A percentile compares a stretch with the other conserved stretches of the same genome.
phyloP scores from a whole-genome alignment of 352 stramenopile genomes.

The Phytopythium montanum region DNA sequence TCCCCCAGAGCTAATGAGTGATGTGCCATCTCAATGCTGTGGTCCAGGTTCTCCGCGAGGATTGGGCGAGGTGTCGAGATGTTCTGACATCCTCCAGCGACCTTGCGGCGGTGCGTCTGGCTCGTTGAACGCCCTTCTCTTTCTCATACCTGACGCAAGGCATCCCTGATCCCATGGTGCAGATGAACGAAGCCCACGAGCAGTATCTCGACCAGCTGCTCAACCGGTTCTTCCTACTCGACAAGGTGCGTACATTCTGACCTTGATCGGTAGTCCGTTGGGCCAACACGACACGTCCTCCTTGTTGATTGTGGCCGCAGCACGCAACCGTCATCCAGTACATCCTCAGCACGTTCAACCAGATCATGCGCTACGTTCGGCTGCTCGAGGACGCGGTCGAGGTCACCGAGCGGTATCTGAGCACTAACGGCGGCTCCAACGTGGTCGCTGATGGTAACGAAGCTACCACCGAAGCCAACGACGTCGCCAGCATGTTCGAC shows the following conservation, averaged over 20 bases:
- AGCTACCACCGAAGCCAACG: background rate
- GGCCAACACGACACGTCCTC: background rate
- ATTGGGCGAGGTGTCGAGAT: conserved; percentile 18
- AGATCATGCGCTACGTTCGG: conserved; percentile 59
- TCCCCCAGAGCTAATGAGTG: background rate
- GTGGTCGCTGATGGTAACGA: background rate
- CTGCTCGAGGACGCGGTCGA: conserved; percentile 51
- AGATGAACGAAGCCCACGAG: conserved; percentile 66
- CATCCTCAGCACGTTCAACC: conserved; percentile 70
- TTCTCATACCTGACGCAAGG: background rate
- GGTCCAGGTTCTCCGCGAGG: conserved; percentile 21
- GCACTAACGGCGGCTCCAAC: background rate
- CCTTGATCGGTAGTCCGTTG: too few relatives aligned
- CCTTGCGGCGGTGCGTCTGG: conserved; percentile 20
- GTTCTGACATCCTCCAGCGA: conserved; percentile 17
- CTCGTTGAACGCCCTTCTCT: background rate
- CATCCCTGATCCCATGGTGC: background rate
- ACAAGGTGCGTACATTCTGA: conserved; percentile 42
- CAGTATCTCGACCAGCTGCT: conserved; percentile 58
- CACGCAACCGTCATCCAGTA: conserved; percentile 63
- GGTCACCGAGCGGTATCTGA: conserved; percentile 25
- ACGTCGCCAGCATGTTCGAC: background rate
- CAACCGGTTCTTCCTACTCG: conserved; percentile 64
- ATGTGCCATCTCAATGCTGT: background rate
- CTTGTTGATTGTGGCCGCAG: conserved; percentile 15